Evolutionary conservation across 2,329 filamentous ascomycete species (phyloP).

Genomic region (Metarhizium sp.): DNA sequence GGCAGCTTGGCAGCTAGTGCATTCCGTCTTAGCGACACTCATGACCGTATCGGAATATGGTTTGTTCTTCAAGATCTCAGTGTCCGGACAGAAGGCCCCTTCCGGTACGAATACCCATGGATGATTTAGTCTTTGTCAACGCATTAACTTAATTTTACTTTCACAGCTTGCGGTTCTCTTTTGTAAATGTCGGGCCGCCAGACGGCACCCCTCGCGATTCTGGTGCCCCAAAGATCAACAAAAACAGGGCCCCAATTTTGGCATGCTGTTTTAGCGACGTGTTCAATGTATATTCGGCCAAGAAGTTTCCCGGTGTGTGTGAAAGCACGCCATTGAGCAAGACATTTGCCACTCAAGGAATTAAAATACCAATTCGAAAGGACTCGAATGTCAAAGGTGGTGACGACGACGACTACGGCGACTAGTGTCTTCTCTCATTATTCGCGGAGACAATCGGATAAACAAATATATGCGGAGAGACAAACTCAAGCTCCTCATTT

Average conservation of each 20-base stretch:
- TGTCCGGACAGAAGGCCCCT: constrained; percentile 83
- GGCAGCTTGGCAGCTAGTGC: constrained; percentile 86
- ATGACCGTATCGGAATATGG: constrained; percentile 84
- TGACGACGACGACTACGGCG: constrained; percentile 40
- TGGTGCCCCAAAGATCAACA: constrained; percentile 48
- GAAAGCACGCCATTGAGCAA: constrained; percentile 89
- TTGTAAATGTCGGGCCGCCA: constrained; percentile 69
- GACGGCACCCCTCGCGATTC: constrained; percentile 27
- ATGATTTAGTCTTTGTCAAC: background rate
- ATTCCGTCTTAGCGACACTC: constrained; percentile 68
- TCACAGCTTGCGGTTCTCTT: constrained; percentile 54
- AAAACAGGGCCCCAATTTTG: constrained; percentile 68
- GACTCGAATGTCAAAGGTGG: constrained; percentile 53
- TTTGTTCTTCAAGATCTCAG: constrained; percentile 94
- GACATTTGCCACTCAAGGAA: constrained; percentile 84
- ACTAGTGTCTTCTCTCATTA: constrained; percentile 9
- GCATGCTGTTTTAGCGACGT: constrained; percentile 78
- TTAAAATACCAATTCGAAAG: constrained; percentile 94
- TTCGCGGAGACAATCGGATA: background rate
- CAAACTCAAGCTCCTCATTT: background rate
- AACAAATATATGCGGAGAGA: background rate
- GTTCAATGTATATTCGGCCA: constrained; percentile 92
- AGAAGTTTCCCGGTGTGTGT: constrained; percentile 96
- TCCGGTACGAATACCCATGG: constrained; percentile 50
- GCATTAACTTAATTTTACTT: constrained; percentile 9